Base-by-base conservation (phyloP, 768 basidiomycete genomes). In the Leccinum longicurvipes region DNA sequence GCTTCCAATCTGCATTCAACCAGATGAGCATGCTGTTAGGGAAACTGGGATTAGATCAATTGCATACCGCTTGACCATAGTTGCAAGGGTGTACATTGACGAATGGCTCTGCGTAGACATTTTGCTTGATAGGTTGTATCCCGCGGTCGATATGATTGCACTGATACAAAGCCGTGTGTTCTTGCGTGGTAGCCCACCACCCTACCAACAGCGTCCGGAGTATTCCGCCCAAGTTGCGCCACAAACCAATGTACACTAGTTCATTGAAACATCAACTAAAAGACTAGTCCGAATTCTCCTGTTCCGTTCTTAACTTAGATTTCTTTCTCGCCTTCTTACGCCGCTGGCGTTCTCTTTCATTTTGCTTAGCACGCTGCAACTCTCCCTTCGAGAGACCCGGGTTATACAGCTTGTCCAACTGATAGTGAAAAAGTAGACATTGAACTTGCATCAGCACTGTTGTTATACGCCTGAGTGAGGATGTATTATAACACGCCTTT, bases 291-390 rank as follows among this genome's bases (percentile, higher is more conserved):
- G n/a, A n/a, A n/a, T n/a, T n/a, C 28, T 55, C 65, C 48, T 55
- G 54, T 47, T 59, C 57, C 50, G 65, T 62, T 56, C 72, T 74
- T 44, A 61, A 55, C 50, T 64, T 65, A 34, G 75, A 76, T 69
- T 84, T 88, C 74, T 84, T 89, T 74, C 83, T 91, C 1, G 85
- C 83, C 67, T 93, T 94, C 75, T 89, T 93, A 54, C 80, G 76
- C 60, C 85, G 79, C 56, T 81, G 82, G 39, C 89, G 78, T 61
- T 91, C 88, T 55, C 91, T 76, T 71, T 93, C 88, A 47, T 83
- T 77, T 69, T 90, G 84, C 65, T 80, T 88, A 14, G 92, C 91
- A 61, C 77, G 80, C 64, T 76, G 75, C 58, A 93, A 68, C 17
- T 87, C 83, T 59, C 78, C 77, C 65, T 84, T 89, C 3, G 89